These are phyloP conservation scores for Colletotrichum sp. DNA, from an alignment of 2,329 filamentous ascomycete species.

Conservation along the genomic window DNA sequence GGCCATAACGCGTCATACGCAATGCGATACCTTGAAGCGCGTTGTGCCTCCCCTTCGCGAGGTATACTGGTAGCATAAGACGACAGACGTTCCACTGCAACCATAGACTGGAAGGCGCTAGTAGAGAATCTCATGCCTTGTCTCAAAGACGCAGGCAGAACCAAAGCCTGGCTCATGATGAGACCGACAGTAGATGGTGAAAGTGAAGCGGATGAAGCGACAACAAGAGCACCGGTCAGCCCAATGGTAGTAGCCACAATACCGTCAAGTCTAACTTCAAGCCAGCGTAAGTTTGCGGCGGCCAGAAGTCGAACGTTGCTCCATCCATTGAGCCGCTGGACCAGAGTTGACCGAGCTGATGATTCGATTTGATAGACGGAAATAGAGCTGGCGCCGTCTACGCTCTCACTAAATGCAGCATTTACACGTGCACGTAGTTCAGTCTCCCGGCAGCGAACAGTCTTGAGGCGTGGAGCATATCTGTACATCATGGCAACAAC, in stretches of 20 bases:
- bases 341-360: not conserved
- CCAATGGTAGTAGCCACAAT: not conserved
- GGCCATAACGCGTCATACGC: not conserved
- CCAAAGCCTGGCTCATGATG: not conserved
- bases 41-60: not conserved
- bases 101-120: not conserved
- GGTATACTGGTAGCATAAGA: not conserved
- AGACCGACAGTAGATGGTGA: not conserved
- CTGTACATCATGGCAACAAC: not conserved
- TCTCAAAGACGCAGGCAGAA: not conserved
- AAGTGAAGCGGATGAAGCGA: not conserved
- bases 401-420: not conserved
- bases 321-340: not conserved
- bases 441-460: not conserved
- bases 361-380: not conserved
- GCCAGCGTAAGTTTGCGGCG: not conserved
- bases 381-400: not conserved
- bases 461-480: not conserved
- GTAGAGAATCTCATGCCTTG: not conserved
- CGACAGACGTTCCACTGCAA: not conserved
- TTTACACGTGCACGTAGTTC: not conserved
- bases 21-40: not conserved
- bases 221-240: not conserved
- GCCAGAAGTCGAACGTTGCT: not conserved
- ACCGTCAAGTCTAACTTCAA: not conserved